Evolutionary conservation across 1,139 yeast species (phyloP).

Genomic region (Yamadazyma sp.): DNA sequence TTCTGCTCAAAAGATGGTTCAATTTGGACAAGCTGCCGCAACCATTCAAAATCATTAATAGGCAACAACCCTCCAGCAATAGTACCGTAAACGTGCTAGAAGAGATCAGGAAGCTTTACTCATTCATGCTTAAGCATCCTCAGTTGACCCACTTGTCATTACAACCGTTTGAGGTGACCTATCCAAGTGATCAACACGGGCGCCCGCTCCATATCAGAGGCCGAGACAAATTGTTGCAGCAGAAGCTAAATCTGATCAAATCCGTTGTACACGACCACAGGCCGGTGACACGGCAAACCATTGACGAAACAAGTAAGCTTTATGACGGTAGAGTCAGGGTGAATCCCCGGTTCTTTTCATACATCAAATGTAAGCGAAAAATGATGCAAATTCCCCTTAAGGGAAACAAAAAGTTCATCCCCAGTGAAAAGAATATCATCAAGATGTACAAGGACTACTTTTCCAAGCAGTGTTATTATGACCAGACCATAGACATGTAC

Average conservation of each 20-base stretch:
- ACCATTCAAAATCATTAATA: conserved; percentile 5
- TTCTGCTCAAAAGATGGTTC: conserved; percentile 17
- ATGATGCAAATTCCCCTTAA: conserved; percentile 18
- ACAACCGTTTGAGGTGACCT: conserved; percentile 32
- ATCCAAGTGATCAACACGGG: conserved; percentile 34
- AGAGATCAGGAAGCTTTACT: conserved; percentile 19
- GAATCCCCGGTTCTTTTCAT: conserved; percentile 31
- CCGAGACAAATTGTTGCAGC: conserved; percentile 26
- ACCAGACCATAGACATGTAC: conserved; percentile 7
- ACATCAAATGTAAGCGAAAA: conserved; percentile 24
- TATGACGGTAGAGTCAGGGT: conserved; percentile 17
- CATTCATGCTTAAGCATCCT: conserved; percentile 17
- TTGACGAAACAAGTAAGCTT: conserved; percentile 15
- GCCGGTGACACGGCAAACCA: conserved; percentile 23
- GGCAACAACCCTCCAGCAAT: not conserved
- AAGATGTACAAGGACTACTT: conserved; percentile 31
- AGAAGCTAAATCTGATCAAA: conserved; percentile 26
- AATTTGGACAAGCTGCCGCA: conserved; percentile 1
- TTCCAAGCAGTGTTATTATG: conserved; percentile 31
- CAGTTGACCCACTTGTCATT: conserved; percentile 24
- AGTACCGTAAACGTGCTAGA: conserved; percentile 8
- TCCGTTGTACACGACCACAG: conserved; percentile 15
- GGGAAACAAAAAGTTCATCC: conserved; percentile 29
- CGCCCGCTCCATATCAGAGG: conserved; percentile 29
- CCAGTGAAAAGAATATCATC: conserved; percentile 32